Evolutionary conservation across 176 grass and related monocot genomes (phyloP), one percentile per base, ranked within the genome.

Genomic region (Alopecurus myosuroides): DNA sequence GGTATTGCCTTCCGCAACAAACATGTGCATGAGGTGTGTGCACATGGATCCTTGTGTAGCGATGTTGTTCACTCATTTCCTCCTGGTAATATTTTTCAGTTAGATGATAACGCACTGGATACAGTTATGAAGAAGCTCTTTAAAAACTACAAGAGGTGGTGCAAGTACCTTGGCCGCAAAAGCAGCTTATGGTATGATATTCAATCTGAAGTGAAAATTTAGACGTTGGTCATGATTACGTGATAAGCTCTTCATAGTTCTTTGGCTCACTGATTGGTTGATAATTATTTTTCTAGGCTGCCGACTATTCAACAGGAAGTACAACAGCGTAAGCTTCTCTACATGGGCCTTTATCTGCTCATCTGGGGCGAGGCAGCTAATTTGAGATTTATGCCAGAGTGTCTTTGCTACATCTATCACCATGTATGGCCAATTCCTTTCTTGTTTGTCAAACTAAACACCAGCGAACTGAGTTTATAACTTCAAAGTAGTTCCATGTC

Each of bases 381-480:
- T 51, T 80, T 98, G 65, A 93, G 96, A 73, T 94, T 98, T 58
- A 98, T 98, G 96, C 96, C 93, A 17, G 93, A 95, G 81, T 98
- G 93, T 77, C 89, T 95, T 85, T 95, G 96, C 91, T 98, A 98
- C 83, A 98, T 98, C 80, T 98, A 98, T 88, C 93, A 98, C 90
- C 91, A 98, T 88, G 96, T 98, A 98, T 79, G 88, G 10, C 6
- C 26, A 77, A 64, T 68, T 48, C 68, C 41, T 80, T 65, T 19
- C 18, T 20, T 50, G 18, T 61, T 60, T 7, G 15, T 76, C 9
- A 58, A 62, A 68, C 25, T 90, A 81, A 84, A 51, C 62, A 3
- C 61, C 39, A 41, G 18, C 60, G 41, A 57, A 60, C 13, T 81
- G 77, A 42, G 45, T 78, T 44, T 79, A 34, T 4, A 60, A 51